Conservation (phyloP, 176 grass and related monocot genomes). For the Saccharum officinarum region DNA sequence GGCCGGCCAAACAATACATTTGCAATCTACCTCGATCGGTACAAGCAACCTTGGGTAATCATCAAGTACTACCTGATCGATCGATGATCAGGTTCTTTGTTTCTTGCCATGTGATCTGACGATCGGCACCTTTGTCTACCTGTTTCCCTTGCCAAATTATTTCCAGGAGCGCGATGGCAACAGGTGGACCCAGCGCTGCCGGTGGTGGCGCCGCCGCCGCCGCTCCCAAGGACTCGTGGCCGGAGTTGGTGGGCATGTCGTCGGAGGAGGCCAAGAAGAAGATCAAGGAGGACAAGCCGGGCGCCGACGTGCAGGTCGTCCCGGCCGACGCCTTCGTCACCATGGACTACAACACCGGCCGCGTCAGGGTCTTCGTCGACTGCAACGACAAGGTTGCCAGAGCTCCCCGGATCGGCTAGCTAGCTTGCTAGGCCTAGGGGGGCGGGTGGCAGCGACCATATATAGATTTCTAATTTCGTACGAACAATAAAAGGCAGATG, state of each 20-base stretch:
- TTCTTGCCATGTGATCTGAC: not conserved
- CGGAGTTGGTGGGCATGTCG: slow-evolving; percentile 47
- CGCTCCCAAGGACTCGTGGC: slow-evolving; percentile 26
- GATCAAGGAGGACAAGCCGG: slow-evolving; percentile 41
- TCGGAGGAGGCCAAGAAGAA: slow-evolving; percentile 50
- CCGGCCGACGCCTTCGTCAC: slow-evolving; percentile 36
- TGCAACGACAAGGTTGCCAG: slow-evolving; percentile 36
- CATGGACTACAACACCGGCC: slow-evolving; percentile 39
- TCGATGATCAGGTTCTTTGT: not conserved
- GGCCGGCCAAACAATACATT: no score
- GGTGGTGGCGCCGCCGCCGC: not conserved
- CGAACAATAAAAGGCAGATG: not conserved
- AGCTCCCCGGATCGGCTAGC: slow-evolving; percentile 44
- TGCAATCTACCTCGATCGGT: not conserved
- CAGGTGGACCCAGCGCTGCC: not conserved
- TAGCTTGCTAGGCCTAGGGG: not conserved
- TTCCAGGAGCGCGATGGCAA: slow-evolving; percentile 25
- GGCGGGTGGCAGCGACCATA: no score
- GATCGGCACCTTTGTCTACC: no score
- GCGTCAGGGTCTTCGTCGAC: slow-evolving; percentile 44
- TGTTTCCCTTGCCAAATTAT: no score
- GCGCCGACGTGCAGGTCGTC: slow-evolving; percentile 30
- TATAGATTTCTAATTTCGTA: not conserved
- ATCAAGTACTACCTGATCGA: no score
- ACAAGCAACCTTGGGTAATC: not conserved